A percentile compares a stretch with the other conserved stretches of the same genome.
Conservation (phyloP, 257 asterid species). For the Lycium barbarum region DNA sequence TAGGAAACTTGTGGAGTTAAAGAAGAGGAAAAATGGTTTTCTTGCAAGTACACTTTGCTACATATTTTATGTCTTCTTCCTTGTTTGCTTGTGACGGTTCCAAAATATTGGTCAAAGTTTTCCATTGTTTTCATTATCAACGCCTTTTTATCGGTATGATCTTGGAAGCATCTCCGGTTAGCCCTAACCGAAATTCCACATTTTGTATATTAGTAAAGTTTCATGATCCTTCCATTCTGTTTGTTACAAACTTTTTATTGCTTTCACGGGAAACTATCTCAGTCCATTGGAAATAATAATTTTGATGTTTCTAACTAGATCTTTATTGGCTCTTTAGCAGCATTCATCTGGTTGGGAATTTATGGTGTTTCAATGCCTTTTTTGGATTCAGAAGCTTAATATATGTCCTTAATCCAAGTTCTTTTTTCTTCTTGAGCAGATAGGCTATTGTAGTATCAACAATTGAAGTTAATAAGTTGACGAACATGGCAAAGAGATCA, state of each 20-base stretch:
- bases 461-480: constrained; percentile 21
- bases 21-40: constrained; percentile 31
- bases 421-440: constrained; percentile 28
- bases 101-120: constrained; percentile 46
- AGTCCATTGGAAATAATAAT: neutral
- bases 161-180: neutral
- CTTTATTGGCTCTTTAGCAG: constrained; percentile 16
- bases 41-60: constrained; percentile 45
- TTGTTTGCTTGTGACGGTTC: constrained; percentile 27
- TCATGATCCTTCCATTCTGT: constrained; percentile 25
- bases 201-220: constrained; percentile 10
- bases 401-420: neutral
- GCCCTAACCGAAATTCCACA: neutral
- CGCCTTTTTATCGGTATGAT: neutral
- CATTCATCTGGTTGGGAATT: neutral
- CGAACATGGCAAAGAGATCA: constrained; percentile 79
- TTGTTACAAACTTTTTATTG: neutral
- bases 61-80: constrained; percentile 43
- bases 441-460: constrained; percentile 33
- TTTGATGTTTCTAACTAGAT: neutral
- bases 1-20: constrained; percentile 36
- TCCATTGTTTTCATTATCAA: neutral
- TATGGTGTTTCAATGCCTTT: constrained; percentile 6
- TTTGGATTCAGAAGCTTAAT: constrained; percentile 22
- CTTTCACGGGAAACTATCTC: constrained; percentile 6